phyloP scores from a whole-genome alignment of 2,329 filamentous ascomycete species.

The Knufia petricola region DNA sequence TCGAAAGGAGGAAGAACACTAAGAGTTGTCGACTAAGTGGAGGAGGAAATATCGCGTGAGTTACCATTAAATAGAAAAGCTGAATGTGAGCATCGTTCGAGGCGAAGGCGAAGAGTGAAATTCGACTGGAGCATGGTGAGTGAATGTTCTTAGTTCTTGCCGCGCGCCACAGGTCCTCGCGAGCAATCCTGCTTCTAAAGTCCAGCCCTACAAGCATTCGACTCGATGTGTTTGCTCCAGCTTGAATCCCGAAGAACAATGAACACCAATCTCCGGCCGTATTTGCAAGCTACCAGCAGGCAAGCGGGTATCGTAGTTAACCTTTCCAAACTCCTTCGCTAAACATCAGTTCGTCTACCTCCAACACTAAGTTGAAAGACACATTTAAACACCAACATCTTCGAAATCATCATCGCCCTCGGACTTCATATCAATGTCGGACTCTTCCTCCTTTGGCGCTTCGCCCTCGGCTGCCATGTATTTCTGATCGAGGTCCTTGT shows the following conservation, averaged over 20 bases:
- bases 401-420: slow-evolving; percentile 22
- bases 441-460: slow-evolving; percentile 20
- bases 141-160: not conserved
- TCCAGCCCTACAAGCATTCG: not conserved
- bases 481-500: slow-evolving; percentile 28
- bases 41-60: not conserved
- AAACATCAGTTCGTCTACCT: not conserved
- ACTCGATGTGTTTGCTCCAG: not conserved
- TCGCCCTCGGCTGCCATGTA: slow-evolving; percentile 16
- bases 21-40: too few relatives aligned
- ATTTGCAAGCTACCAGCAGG: not conserved
- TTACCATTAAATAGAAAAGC: not conserved
- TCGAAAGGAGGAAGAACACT: not conserved
- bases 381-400: slow-evolving; percentile 13
- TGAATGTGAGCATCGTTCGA: not conserved
- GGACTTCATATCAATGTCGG: slow-evolving; percentile 20
- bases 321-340: slow-evolving; percentile 1
- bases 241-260: not conserved
- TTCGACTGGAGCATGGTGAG: not conserved
- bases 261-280: not conserved
- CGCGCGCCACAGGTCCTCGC: not conserved
- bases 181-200: not conserved
- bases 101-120: not conserved
- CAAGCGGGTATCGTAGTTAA: slow-evolving; percentile 1
- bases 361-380: not conserved